Evolutionary conservation across 257 asterid species (phyloP).

Genomic region (Ajuga chamaepitys): DNA sequence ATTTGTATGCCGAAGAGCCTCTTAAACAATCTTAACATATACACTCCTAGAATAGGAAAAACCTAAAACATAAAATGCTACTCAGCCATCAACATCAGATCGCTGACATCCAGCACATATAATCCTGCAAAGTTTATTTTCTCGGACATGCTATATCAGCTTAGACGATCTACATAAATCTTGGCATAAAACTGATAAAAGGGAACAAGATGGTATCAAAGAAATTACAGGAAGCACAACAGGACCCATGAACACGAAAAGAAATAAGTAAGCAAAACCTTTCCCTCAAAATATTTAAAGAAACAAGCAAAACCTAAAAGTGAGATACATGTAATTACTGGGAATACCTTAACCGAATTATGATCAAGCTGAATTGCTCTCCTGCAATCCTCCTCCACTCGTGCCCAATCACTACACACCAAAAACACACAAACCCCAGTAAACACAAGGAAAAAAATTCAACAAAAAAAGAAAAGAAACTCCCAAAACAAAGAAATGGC

Average conservation of each 20-base stretch:
- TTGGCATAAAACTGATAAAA: background rate
- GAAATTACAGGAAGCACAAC: background rate
- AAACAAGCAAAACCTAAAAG: background rate
- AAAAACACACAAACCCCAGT: background rate
- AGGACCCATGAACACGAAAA: background rate
- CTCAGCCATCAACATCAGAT: constrained; percentile 6
- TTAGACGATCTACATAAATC: background rate
- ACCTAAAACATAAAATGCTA: background rate
- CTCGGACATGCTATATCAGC: background rate
- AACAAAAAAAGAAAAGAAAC: background rate
- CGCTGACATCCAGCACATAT: background rate
- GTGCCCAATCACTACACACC: constrained; percentile 58
- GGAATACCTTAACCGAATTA: constrained; percentile 46
- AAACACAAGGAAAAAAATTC: background rate
- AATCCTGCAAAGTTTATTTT: background rate
- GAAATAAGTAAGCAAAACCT: background rate
- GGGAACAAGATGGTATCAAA: background rate
- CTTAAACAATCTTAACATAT: background rate
- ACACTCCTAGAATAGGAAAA: background rate
- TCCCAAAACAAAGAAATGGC: background rate
- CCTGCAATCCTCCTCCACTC: constrained; percentile 74
- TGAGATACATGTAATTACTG: background rate
- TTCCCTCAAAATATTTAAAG: too few relatives aligned
- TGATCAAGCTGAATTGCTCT: constrained; percentile 58
- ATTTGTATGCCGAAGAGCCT: background rate